A percentile compares a stretch with the other conserved stretches of the same genome.
Evolutionary conservation across 768 basidiomycete genomes (phyloP).

Genomic region (Goffeauzyma gilvescens): DNA sequence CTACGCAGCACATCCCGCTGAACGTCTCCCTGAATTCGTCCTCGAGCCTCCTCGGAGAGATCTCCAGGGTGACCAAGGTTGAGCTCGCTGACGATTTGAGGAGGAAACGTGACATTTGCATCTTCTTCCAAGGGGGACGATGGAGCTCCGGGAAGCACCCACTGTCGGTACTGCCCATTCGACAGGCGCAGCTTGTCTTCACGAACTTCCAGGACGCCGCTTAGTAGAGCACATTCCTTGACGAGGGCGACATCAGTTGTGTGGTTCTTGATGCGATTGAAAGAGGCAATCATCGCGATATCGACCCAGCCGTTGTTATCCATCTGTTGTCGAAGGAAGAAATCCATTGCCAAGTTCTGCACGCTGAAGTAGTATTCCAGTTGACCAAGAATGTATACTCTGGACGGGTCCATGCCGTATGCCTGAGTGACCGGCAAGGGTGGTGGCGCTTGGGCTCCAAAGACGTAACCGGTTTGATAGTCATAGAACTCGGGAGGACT

Average conservation of each 20-base stretch:
- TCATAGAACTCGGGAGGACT: background rate
- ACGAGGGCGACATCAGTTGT: slow-evolving; percentile 44
- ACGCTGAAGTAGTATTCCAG: slow-evolving; percentile 81
- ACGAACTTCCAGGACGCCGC: slow-evolving; percentile 50
- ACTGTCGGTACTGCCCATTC: slow-evolving; percentile 42
- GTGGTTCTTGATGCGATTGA: slow-evolving; percentile 59
- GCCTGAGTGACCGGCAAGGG: slow-evolving; percentile 30
- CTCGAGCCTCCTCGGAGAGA: slow-evolving; percentile 3
- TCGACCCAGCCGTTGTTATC: slow-evolving; percentile 73
- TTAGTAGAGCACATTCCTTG: slow-evolving; percentile 48
- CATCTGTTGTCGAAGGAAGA: slow-evolving; percentile 76
- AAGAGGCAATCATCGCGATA: slow-evolving; percentile 60
- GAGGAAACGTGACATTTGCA: background rate
- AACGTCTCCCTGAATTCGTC: slow-evolving; percentile 9
- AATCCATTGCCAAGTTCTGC: slow-evolving; percentile 75
- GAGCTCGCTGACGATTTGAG: background rate
- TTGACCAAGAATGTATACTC: slow-evolving; percentile 54
- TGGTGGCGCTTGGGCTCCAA: slow-evolving; percentile 16
- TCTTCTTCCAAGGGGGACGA: slow-evolving; percentile 13
- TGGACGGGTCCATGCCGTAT: slow-evolving; percentile 41
- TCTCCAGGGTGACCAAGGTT: slow-evolving; percentile 2
- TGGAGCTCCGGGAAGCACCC: slow-evolving; percentile 46
- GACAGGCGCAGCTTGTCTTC: slow-evolving; percentile 48
- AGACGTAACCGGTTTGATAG: slow-evolving; percentile 8
- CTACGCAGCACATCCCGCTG: slow-evolving; percentile 9